These are phyloP conservation scores for Fomitopsis schrenkii DNA, from an alignment of 1,284 basidiomycete species.

Conservation along the genomic window DNA sequence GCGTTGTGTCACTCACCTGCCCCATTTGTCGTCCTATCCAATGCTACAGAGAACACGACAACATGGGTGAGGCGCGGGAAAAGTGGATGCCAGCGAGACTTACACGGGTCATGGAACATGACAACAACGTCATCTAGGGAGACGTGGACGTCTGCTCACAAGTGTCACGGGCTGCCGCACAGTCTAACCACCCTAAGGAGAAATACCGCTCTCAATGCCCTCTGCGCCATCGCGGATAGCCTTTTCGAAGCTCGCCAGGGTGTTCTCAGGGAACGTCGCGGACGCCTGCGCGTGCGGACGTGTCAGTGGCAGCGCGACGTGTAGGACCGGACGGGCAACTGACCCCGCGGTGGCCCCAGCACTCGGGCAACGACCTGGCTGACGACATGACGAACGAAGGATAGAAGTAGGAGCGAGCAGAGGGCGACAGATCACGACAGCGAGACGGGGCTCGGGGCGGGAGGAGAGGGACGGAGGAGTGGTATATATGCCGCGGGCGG, in stretches of 20 bases:
- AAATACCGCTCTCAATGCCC: conserved; percentile 90
- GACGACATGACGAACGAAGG: conserved; percentile 10
- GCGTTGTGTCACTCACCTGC: conserved; percentile 38
- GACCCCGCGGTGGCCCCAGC: conserved; percentile 95
- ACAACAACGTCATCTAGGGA: conserved; percentile 86
- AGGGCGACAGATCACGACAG: not conserved
- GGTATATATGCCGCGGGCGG: not conserved
- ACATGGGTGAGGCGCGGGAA: conserved; percentile 9
- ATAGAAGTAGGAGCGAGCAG: conserved; percentile 1
- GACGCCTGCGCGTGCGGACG: conserved; percentile 60
- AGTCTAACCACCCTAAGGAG: conserved; percentile 24
- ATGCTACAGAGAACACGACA: conserved; percentile 36
- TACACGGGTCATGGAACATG: conserved; percentile 95
- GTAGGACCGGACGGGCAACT: conserved; percentile 29
- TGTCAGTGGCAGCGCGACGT: conserved; percentile 8
- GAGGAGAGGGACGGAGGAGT: not conserved
- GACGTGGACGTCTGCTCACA: conserved; percentile 88
- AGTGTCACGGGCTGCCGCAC: conserved; percentile 42
- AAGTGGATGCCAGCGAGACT: conserved; percentile 20
- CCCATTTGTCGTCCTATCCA: conserved; percentile 67
- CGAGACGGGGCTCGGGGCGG: conserved; percentile 2
- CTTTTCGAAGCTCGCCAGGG: conserved; percentile 87
- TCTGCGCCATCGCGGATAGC: conserved; percentile 93
- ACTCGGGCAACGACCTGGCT: conserved; percentile 44
- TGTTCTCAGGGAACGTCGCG: conserved; percentile 87